phyloP scores from a whole-genome alignment of 2,329 filamentous ascomycete species.

The Camptophora hylomeconis region DNA sequence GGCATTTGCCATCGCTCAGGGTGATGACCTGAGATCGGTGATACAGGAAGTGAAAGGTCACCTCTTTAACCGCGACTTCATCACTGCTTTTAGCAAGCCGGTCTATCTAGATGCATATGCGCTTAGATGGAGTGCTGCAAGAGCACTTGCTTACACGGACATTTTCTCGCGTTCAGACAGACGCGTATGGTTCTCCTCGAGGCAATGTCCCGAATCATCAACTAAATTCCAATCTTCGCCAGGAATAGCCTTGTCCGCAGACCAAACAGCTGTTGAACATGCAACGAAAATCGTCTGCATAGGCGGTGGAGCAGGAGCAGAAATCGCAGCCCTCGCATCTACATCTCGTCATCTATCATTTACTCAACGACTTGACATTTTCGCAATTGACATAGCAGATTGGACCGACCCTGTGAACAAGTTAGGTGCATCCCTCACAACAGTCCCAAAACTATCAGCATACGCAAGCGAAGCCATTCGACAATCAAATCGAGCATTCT shows the following conservation, averaged over 20 bases:
- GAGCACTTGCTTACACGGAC: constrained; percentile 71
- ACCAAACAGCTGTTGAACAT: no score
- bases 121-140: constrained; percentile 76
- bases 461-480: constrained; percentile 12
- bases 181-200: not conserved
- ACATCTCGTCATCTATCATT: constrained; percentile 5
- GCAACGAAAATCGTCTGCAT: constrained; percentile 39
- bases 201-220: not conserved
- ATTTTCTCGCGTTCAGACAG: constrained; percentile 29
- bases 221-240: constrained; percentile 2
- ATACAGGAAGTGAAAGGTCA: constrained; percentile 78
- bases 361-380: constrained; percentile 30
- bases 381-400: constrained; percentile 68
- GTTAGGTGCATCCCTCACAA: constrained; percentile 43
- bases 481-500: constrained; percentile 10
- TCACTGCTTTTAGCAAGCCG: constrained; percentile 58
- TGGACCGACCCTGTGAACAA: constrained; percentile 54
- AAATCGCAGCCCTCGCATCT: constrained; percentile 50
- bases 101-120: constrained; percentile 72
- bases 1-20: constrained; percentile 43
- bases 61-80: constrained; percentile 76
- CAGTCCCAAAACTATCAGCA: constrained; percentile 10
- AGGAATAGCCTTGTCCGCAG: no score
- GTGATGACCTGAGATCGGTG: constrained; percentile 38
- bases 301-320: constrained; percentile 53